Evolutionary conservation across 2,329 filamentous ascomycete genomes (phyloP).

Genomic region (Sarocladium oryzae): DNA sequence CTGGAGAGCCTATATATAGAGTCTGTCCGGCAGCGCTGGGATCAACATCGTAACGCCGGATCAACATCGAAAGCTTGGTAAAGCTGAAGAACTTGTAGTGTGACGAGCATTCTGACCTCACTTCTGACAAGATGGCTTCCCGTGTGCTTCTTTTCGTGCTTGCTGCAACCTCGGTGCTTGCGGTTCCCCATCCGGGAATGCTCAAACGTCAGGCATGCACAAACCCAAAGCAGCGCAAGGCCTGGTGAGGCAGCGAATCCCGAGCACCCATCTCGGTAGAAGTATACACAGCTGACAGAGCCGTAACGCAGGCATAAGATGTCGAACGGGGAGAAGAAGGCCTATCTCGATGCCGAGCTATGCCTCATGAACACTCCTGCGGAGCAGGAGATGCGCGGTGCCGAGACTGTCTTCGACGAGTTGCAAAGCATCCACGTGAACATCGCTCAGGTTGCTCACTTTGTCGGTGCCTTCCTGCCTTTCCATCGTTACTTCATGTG

Average conservation of each 20-base stretch:
- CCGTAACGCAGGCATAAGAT: neutral
- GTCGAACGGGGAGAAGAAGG: slow-evolving; percentile 7
- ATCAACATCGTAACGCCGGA: too few relatives aligned
- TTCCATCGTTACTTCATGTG: slow-evolving; percentile 8
- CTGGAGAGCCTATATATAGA: neutral
- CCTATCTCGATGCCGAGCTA: slow-evolving; percentile 5
- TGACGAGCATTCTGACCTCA: neutral
- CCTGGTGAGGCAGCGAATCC: neutral
- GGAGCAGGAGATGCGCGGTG: neutral
- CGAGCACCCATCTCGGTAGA: neutral
- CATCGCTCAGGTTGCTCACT: slow-evolving; percentile 5
- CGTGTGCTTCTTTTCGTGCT: neutral
- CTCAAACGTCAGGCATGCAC: slow-evolving; percentile 5
- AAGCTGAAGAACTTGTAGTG: neutral
- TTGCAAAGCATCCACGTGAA: slow-evolving; percentile 8
- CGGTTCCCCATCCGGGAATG: neutral
- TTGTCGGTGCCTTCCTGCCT: slow-evolving; percentile 6
- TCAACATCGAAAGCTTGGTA: neutral
- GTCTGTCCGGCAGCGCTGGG: too few relatives aligned
- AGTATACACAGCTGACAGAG: neutral
- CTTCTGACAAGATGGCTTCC: neutral
- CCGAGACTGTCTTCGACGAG: slow-evolving; percentile 5
- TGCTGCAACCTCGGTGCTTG: neutral
- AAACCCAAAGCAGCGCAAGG: slow-evolving; percentile 6
- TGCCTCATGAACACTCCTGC: slow-evolving; percentile 6